Evolutionary conservation across 495 filamentous ascomycete species (phyloP), one percentile per base, ranked within the genome.

Genomic region (Neurospora hispaniola): DNA sequence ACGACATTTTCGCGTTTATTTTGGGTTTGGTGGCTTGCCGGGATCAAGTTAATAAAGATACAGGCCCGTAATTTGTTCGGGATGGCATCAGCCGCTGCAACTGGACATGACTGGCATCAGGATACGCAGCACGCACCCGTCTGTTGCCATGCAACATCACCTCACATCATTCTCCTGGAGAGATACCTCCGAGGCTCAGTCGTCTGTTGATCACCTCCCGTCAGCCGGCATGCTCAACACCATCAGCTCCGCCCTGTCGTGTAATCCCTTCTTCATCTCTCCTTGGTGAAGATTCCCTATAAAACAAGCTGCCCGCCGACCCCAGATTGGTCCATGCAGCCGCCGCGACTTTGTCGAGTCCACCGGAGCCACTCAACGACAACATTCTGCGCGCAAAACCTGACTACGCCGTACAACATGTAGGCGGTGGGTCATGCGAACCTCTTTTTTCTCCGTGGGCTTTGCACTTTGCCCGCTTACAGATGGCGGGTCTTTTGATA

Each of bases 71-170:
- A 75, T 75, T 74, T 72, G 59, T 68, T 71, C 68, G 71, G 70
- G 75, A 75, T 73, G 74, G 74, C 74, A 75, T 77, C 72, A 74
- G 75, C 54, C 72, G 72, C 74, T 74, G 69, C 75, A 74, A 72
- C 70, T 66, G 54, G 27, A 27, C 54, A 66, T 66, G 54, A 18
- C 54, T 66, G 54, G 54, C 54, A 66, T 66, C 54, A 66, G 54
- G 54, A 66, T 66, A 66, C 54, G 27, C 54, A 35, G 54, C 54
- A 66, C 54, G 54, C 54, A 66, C 27, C 54, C 54, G 54, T 62
- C 27, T 35, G 54, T 35, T 23, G 54, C 54, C 54, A 66, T 66
- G 54, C 54, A 38, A 66, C 54, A 66, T 66, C 54, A 66, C 54
- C 54, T 66, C 54, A 66, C 27, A 66, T 66, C 54, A 35, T 16